Base-by-base conservation (phyloP, 768 basidiomycete species). In the Chlorophyllum brunneum region DNA sequence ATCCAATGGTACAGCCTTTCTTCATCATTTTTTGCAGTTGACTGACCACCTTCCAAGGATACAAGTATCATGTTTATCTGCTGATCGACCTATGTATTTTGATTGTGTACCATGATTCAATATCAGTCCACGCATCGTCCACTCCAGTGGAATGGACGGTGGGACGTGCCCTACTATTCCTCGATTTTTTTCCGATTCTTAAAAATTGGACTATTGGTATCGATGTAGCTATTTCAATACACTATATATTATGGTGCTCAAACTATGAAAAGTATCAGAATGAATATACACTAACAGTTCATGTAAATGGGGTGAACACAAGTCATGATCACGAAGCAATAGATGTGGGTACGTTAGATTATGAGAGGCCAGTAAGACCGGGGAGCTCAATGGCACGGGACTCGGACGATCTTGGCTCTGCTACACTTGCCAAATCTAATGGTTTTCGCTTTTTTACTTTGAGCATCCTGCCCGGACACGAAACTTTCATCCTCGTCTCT, bases 391-490 rank as follows among this genome's bases (percentile, higher is more conserved):
- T 34, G 31, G 37, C 85, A 87, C 40, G 73, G 65, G 39, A 86
- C 74, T 36, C 75, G 78, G 53, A 79, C 62, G 41, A 89, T 63
- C 37, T 65, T 71, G n/a, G 75, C 84, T 37, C 61, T 60, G 36
- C 72, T 69, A 40, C 69, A 62, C 53, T 86, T 83, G 6, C 87
- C 86, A 50, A 86, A 87, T 11, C 67, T 72, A 36, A 87, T 62
- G 20, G 63, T 63, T 2, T 54, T 48, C 16, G 54, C 52, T 16
- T 60, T 59, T 45, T 61, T 45, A 61, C 44, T 65, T 55, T 29
- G 55, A 30, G 38, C 51, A 24, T 54, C 52, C 8, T 56, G 55
- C 31, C 56, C 48, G 22, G 36, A 40, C 7, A 56, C 55, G 10
- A 56, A 48, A 27, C 61, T 55, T 41, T 52, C 57, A 33, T 57